Conservation (phyloP, 352 stramenopile species). For the Pythium folliculosum region DNA sequence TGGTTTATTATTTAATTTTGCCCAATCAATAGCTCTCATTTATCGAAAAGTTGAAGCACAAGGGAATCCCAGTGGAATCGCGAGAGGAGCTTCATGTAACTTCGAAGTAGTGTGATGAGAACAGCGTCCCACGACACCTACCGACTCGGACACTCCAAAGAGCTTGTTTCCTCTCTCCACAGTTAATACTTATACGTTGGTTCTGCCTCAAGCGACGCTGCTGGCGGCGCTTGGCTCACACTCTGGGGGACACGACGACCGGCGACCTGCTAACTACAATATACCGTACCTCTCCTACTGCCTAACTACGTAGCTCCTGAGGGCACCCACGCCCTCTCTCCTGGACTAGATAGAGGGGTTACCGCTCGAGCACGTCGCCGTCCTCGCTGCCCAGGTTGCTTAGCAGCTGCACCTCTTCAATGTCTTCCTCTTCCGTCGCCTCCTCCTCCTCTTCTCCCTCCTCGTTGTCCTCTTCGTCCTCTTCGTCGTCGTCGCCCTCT, state of each 20-base stretch:
- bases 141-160: too few species aligned
- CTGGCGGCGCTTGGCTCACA: too few species aligned
- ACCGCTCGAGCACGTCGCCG: background rate
- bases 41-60: background rate
- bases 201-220: background rate
- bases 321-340: background rate
- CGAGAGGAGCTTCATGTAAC: background rate
- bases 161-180: background rate
- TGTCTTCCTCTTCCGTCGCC: slow-evolving; percentile 31
- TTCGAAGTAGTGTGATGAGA: too few species aligned
- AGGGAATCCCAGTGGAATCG: too few species aligned
- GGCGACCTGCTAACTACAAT: background rate
- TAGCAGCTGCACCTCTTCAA: slow-evolving; percentile 30
- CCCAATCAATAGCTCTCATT: background rate
- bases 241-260: background rate
- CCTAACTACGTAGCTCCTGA: background rate
- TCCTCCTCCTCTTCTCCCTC: slow-evolving; percentile 36
- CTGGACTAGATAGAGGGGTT: background rate
- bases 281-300: background rate
- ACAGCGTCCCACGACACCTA: too few species aligned
- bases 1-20: too few species aligned
- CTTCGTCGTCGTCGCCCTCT: slow-evolving; percentile 29
- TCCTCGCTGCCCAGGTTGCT: slow-evolving; percentile 13
- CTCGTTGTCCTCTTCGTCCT: slow-evolving; percentile 35
- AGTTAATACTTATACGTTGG: background rate